These are phyloP conservation scores for Alloascoidea africana DNA, from an alignment of 805 yeast species.

Conservation along the genomic window DNA sequence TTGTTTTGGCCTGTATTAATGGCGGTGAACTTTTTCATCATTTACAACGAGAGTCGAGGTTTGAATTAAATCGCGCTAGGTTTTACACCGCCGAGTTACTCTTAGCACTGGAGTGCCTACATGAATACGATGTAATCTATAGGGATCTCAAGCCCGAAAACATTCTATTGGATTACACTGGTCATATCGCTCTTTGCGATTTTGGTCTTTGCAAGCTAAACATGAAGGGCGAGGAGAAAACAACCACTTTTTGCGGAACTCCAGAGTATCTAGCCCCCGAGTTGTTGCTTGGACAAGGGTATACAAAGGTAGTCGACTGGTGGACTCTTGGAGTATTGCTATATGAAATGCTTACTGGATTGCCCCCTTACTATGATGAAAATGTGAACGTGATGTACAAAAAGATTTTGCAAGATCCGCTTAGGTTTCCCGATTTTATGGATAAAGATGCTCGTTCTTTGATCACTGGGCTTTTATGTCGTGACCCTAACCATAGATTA, in stretches of 20 bases:
- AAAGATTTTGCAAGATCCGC: constrained; percentile 79
- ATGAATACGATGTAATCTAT: constrained; percentile 83
- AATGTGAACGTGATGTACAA: constrained; percentile 88
- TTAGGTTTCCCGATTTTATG: constrained; percentile 78
- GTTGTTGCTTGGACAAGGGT: constrained; percentile 78
- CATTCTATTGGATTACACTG: constrained; percentile 86
- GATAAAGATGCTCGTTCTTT: constrained; percentile 78
- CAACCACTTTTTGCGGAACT: constrained; percentile 92
- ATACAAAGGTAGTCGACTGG: constrained; percentile 94
- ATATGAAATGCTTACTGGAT: constrained; percentile 92
- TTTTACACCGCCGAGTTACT: constrained; percentile 90
- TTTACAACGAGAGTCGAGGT: constrained; percentile 79
- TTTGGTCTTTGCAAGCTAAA: constrained; percentile 93
- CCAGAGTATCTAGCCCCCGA: constrained; percentile 98
- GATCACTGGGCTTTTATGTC: constrained; percentile 54
- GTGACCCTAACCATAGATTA: constrained; percentile 73
- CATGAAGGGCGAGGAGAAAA: constrained; percentile 79
- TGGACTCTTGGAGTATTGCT: constrained; percentile 94
- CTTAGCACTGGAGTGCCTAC: constrained; percentile 85
- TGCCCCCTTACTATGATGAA: constrained; percentile 95
- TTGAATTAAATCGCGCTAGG: constrained; percentile 77
- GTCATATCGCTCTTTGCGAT: constrained; percentile 95
- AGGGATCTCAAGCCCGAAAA: constrained; percentile 95
- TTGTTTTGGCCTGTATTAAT: constrained; percentile 84
- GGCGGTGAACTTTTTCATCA: constrained; percentile 97